Evolutionary conservation across 139 green algal genomes (phyloP), one percentile per base, ranked within the genome.

Genomic region (Chlorella sp.): DNA sequence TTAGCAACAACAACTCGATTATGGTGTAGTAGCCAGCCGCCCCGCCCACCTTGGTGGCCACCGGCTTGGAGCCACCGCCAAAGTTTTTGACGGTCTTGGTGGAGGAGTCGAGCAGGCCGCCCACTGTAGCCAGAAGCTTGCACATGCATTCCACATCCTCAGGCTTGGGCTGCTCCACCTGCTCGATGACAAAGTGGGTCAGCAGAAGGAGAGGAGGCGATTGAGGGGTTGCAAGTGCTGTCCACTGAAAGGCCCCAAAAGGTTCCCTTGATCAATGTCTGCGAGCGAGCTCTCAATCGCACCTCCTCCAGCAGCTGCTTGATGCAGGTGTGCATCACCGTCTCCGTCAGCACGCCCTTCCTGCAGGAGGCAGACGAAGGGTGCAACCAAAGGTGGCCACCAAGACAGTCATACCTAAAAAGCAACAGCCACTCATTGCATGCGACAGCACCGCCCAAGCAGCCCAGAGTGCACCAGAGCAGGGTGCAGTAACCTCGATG

Each of bases 71-170:
- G 30, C 67, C 51, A 20, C 76, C 64, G 56, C 64, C 44, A 65
- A 57, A 64, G 41, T 73, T 78, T 63, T 89, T 87, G 26, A 87
- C 65, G 23, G 36, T 39, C 64, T 83, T 79, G 39, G 65, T 80
- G 32, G 88, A 92, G 38, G n/a, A 30, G 87, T 94, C 89, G 57
- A 98, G 87, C 81, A 92, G 86, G 28, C 81, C 68, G 30, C 96
- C 96, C 13, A 97, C 88, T 7, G 97, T 99, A 56, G 80, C 88
- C 71, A 99, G 80, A 86, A 99, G 95, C 92, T 99, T 98, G 91
- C 93, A 98, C 57, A 99, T 87, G 85, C 95, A 98, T 93, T 99
- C 97, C 17, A 99, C 90, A 67, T 98, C 96, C 90, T 99, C 97
- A 39, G 92, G 87, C 47, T 86, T 83, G 18, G 94, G 94, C 60